Conservation (phyloP, 768 basidiomycete genomes). For the Termitomyces eurrhizus region DNA sequence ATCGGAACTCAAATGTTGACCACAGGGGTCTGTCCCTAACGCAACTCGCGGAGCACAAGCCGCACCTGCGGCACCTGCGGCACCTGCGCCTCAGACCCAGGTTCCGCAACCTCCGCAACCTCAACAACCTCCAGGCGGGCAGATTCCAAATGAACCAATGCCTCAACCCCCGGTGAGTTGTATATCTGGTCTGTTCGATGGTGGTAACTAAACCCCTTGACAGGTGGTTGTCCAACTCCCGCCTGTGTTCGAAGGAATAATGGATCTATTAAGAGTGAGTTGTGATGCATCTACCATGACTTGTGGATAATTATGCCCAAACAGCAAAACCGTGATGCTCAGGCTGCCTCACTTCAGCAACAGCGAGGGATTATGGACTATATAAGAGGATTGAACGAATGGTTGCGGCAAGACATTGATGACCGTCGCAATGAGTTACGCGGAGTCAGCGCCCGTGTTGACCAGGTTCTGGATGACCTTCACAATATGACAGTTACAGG, state of each 20-base stretch:
- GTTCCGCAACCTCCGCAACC: constrained; percentile 9
- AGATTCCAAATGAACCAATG: constrained; percentile 39
- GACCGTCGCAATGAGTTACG: constrained; percentile 75
- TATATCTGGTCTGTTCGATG: background rate
- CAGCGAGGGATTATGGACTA: constrained; percentile 80
- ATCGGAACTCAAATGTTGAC: background rate
- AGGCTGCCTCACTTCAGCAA: constrained; percentile 72
- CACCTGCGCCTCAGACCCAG: constrained; percentile 16
- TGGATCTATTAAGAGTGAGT: constrained; percentile 63
- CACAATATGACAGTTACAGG: constrained; percentile 32
- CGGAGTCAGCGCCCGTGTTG: constrained; percentile 60
- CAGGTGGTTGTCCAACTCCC: constrained; percentile 63
- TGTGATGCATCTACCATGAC: background rate
- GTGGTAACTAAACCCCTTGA: background rate
- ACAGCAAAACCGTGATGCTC: constrained; percentile 74
- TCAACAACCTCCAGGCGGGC: constrained; percentile 11
- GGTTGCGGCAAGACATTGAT: constrained; percentile 74
- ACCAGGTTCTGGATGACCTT: constrained; percentile 41
- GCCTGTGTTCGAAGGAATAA: constrained; percentile 60
- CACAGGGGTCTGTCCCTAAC: constrained; percentile 17
- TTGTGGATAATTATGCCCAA: background rate
- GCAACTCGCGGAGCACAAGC: constrained; percentile 5
- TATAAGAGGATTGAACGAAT: constrained; percentile 70
- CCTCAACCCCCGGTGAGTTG: constrained; percentile 51
- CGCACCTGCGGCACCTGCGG: background rate